Evolutionary conservation across 129 eudicot genomes (phyloP), one percentile per base, ranked within the genome.

Genomic region (Escallonia herrerae): DNA sequence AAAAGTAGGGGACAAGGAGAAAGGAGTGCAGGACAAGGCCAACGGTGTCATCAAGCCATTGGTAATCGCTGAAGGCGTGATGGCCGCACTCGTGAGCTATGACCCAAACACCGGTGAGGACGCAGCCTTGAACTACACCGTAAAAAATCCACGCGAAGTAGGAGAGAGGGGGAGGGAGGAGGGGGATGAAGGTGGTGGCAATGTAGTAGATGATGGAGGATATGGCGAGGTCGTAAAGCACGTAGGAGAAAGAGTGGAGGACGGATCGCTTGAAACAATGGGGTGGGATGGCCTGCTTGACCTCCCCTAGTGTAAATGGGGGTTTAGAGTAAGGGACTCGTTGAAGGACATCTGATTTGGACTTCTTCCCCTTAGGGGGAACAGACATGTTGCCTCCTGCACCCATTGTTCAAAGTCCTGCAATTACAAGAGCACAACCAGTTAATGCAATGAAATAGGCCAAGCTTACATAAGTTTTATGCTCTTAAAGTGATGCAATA

Each of bases 51-150:
- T 84, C 90, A 10, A 84, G 90, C 90, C 83, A 84, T 56, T 84
- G 90, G 71, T 84, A 59, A 74, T 84, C 90, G 48, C 86, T 80
- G 40, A 84, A 84, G 45, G 90, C 90, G 5, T 84, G 90, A 74
- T 84, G 90, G 14, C 90, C 90, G 51, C 90, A 84, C 60, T 84
- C 90, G 7, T 84, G 90, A 63, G 90, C 90, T 13, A 84, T 77
- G 71, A 84, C 90, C 90, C 90, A 84, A 13, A 84, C 83, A 6
- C 90, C 90, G n/a, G 90, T 84, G 33, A 74, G 54, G 15, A 84
- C 74, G 40, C 90, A 84, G 45, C 90, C 90, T 65, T 80, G 86
- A 58, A 70, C 61, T 15, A 58, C 22, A 80, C 83, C 66, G 58
- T 84, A 84, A 6, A 80, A 5, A 5, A 83, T 83, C 90, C 90